Conservation (phyloP, 176 grass and related monocot genomes). For the Eleusine coracana region DNA sequence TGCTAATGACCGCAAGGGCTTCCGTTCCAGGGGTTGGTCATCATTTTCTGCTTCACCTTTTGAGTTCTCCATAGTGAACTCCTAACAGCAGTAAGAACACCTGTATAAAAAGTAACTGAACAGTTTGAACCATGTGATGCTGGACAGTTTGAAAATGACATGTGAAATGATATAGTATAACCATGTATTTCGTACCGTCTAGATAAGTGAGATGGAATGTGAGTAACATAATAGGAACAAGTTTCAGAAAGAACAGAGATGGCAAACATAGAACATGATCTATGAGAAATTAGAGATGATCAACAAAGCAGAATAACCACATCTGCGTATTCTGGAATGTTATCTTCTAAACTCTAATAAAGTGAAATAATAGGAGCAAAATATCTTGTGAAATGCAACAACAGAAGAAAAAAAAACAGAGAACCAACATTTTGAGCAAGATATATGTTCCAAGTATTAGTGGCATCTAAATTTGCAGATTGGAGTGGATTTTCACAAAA, state of each 20-base stretch:
- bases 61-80: constrained; percentile 32
- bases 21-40: constrained; percentile 27
- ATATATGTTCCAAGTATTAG: no score
- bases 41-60: neutral
- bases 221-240: neutral
- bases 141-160: neutral
- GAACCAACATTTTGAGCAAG: no score
- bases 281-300: neutral
- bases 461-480: neutral
- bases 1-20: constrained; percentile 57
- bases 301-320: neutral
- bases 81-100: neutral
- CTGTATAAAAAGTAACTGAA: neutral
- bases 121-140: neutral
- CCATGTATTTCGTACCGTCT: neutral
- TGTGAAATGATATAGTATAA: neutral
- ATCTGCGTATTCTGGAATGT: neutral
- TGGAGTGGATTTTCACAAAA: neutral
- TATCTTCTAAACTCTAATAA: neutral
- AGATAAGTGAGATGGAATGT: neutral
- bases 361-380: no score
- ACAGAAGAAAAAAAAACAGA: neutral
- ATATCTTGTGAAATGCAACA: neutral
- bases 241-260: neutral
- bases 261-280: neutral